Conservation (phyloP, 2,329 filamentous ascomycete species). For the Boeremia exigua region DNA sequence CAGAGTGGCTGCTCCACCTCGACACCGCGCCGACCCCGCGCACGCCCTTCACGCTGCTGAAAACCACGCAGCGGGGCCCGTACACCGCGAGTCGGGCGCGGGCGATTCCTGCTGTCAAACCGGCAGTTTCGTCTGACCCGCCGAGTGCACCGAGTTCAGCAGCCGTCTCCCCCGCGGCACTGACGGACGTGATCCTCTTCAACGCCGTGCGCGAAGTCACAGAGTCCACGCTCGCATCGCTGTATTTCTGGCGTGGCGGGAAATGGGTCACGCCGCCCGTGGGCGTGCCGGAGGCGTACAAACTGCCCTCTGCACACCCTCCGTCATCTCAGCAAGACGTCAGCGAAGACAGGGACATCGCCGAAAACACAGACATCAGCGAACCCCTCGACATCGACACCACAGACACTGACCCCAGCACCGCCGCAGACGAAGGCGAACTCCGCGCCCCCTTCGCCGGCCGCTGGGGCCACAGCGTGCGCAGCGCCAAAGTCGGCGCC, state of each 20-base stretch:
- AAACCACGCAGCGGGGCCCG: constrained; percentile 76
- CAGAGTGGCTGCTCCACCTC: constrained; percentile 58
- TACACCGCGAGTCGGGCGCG: constrained; percentile 75
- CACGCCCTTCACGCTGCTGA: constrained; percentile 78
- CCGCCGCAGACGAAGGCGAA: constrained; percentile 44
- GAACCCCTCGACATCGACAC: no score
- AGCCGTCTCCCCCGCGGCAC: no score
- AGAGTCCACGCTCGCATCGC: constrained; percentile 83
- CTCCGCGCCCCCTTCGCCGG: constrained; percentile 44
- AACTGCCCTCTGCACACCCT: no score
- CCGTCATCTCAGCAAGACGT: no score
- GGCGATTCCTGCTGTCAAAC: no score
- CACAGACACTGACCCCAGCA: no score
- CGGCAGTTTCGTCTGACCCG: no score
- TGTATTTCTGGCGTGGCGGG: constrained; percentile 76
- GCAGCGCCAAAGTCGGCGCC: constrained; percentile 59
- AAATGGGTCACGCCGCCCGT: constrained; percentile 80
- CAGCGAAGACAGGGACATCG: no score
- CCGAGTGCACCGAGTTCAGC: no score
- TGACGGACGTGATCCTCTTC: constrained; percentile 74
- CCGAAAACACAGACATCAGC: no score
- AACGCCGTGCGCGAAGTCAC: constrained; percentile 72
- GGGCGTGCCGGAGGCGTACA: constrained; percentile 42
- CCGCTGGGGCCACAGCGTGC: constrained; percentile 47
- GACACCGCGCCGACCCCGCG: constrained; percentile 60